Percentiles rank a stretch among this genome's conserved stretches.
Evolutionary conservation across 345 rosid species (phyloP).

Genomic region (Aethionema arabicum): DNA sequence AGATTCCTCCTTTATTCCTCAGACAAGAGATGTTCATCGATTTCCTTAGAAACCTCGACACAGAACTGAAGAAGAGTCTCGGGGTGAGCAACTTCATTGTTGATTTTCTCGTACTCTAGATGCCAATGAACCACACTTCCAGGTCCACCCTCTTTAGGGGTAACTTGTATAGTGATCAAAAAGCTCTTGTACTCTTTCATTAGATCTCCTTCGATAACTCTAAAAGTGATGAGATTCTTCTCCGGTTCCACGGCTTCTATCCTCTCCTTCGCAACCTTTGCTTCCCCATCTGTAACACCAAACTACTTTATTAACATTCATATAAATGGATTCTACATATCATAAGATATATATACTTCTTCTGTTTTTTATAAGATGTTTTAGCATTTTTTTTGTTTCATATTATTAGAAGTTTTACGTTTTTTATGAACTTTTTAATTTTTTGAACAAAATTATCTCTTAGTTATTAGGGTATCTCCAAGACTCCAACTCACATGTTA

Average conservation of each 20-base stretch:
- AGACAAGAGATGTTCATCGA: slow-evolving; percentile 17
- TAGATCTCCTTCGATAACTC: background rate
- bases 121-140: slow-evolving; percentile 22
- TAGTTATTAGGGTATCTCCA: too few species aligned
- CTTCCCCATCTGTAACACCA: background rate
- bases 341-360: slow-evolving; percentile 24
- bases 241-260: background rate
- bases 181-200: slow-evolving; percentile 5
- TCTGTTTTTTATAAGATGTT: too few species aligned
- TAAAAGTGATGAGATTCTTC: background rate
- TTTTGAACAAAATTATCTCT: too few species aligned
- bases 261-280: background rate
- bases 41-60: slow-evolving; percentile 22
- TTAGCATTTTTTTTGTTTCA: too few species aligned
- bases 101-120: slow-evolving; percentile 5
- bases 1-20: background rate
- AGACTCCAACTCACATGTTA: too few species aligned
- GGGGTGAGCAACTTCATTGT: slow-evolving; percentile 26
- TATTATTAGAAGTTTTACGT: too few species aligned
- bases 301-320: too few species aligned
- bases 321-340: background rate
- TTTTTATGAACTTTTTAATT: too few species aligned
- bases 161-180: background rate
- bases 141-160: background rate
- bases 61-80: slow-evolving; percentile 11